These are phyloP conservation scores for Talaromyces sp. DNA, from an alignment of 2,329 filamentous ascomycete genomes.

Conservation along the genomic window DNA sequence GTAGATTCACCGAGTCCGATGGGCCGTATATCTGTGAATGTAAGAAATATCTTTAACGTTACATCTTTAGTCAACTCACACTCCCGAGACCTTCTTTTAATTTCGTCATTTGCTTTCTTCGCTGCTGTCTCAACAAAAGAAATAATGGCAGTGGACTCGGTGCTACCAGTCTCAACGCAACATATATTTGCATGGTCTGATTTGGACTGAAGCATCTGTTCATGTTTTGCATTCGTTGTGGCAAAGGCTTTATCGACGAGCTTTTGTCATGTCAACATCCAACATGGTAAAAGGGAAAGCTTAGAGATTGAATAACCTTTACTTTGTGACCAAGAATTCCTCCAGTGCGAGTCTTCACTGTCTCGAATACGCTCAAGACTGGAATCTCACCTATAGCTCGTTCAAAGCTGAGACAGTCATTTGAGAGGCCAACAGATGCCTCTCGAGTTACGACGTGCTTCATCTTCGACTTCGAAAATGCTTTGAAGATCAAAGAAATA, in stretches of 20 bases:
- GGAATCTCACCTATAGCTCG: neutral
- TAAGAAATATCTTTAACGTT: neutral
- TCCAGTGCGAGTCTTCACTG: neutral
- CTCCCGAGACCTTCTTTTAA: neutral
- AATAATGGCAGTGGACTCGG: neutral
- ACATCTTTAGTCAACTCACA: neutral
- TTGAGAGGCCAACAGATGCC: neutral
- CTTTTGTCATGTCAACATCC: neutral
- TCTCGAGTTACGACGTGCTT: neutral
- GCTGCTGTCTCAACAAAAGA: neutral
- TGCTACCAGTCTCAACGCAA: neutral
- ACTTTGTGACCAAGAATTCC: neutral
- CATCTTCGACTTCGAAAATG: neutral
- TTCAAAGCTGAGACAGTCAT: neutral
- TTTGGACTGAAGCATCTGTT: neutral
- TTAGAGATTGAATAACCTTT: neutral
- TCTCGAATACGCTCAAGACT: neutral
- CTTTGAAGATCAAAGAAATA: neutral
- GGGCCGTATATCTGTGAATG: neutral
- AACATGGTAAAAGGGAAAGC: neutral
- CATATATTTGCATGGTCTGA: constrained; percentile 1
- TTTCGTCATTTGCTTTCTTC: neutral
- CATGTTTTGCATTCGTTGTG: neutral
- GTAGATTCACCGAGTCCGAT: neutral
- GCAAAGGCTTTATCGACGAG: neutral